phyloP scores from a whole-genome alignment of 192 early-diverging fungal genomes.

The Gonapodya sp. region DNA sequence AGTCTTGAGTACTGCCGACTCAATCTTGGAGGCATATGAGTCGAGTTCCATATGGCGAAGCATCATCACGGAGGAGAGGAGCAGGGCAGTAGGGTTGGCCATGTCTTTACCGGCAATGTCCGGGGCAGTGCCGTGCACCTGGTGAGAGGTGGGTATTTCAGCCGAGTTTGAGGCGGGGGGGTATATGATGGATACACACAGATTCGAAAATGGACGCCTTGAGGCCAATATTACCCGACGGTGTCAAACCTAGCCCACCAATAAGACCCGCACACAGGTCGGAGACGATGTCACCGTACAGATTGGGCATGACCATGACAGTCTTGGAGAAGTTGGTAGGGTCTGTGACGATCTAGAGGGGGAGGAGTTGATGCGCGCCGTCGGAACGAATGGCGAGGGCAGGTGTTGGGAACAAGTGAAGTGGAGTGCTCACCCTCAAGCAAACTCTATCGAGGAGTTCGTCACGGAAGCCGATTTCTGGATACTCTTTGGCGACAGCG shows the following conservation, averaged over 20 bases:
- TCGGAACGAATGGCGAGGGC: too few species aligned
- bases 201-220: slow-evolving; percentile 97
- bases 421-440: slow-evolving; percentile 35
- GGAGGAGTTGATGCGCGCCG: background rate
- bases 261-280: slow-evolving; percentile 98
- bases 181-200: slow-evolving; percentile 38
- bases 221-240: slow-evolving; percentile 96
- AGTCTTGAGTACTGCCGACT: slow-evolving; percentile 82
- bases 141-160: too few species aligned
- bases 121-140: slow-evolving; percentile 74
- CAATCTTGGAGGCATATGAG: slow-evolving; percentile 70
- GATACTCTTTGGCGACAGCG: slow-evolving; percentile 85
- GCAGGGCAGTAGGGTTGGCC: slow-evolving; percentile 90
- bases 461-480: slow-evolving; percentile 83
- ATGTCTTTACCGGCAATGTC: slow-evolving; percentile 96
- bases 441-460: slow-evolving; percentile 91
- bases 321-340: slow-evolving; percentile 78
- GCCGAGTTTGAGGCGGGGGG: too few species aligned
- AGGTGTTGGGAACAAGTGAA: too few species aligned
- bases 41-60: slow-evolving; percentile 89
- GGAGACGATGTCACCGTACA: slow-evolving; percentile 97
- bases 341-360: slow-evolving; percentile 81
- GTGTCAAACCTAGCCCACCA: slow-evolving; percentile 94
- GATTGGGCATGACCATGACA: slow-evolving; percentile 99
- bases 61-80: slow-evolving; percentile 97